Conservation (phyloP, 345 rosid species). For the Microcos paniculata region DNA sequence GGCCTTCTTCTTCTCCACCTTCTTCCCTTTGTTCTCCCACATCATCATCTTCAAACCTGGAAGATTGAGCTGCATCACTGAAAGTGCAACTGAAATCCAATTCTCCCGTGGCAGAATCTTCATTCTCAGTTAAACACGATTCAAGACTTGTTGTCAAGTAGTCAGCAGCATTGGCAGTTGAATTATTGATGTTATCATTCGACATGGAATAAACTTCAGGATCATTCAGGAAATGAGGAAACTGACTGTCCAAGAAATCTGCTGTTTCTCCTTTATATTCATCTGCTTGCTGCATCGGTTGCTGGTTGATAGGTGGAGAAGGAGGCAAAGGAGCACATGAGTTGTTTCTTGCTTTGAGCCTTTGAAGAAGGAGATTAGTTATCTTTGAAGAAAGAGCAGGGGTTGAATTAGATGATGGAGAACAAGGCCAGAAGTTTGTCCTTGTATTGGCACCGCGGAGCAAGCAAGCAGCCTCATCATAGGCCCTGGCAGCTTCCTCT, state of each 20-base stretch:
- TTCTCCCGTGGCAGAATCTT: slow-evolving; percentile 13
- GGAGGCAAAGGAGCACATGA: background rate
- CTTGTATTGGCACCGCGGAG: slow-evolving; percentile 52
- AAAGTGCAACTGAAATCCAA: slow-evolving; percentile 22
- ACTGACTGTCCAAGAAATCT: slow-evolving; percentile 31
- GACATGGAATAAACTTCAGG: slow-evolving; percentile 24
- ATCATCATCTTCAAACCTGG: slow-evolving; percentile 17
- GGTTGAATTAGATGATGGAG: slow-evolving; percentile 33
- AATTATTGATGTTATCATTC: background rate
- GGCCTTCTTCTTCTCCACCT: slow-evolving; percentile 26
- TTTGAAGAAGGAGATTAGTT: slow-evolving; percentile 54
- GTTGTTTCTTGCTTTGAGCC: slow-evolving; percentile 49
- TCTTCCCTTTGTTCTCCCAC: slow-evolving; percentile 25
- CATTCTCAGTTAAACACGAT: slow-evolving; percentile 38
- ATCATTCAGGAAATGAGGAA: slow-evolving; percentile 44
- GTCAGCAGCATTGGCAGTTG: slow-evolving; percentile 14
- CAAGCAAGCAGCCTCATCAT: slow-evolving; percentile 61
- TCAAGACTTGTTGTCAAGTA: slow-evolving; percentile 25
- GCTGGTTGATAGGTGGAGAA: background rate
- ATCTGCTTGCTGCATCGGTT: slow-evolving; percentile 20
- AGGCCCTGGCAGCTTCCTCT: slow-evolving; percentile 62
- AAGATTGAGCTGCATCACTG: slow-evolving; percentile 29
- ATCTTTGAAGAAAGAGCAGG: slow-evolving; percentile 56
- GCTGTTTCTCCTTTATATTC: slow-evolving; percentile 13
- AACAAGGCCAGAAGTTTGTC: slow-evolving; percentile 55